Evolutionary conservation across 2,329 filamentous ascomycete genomes (phyloP).

Genomic region (Trichoderma atroviride): DNA sequence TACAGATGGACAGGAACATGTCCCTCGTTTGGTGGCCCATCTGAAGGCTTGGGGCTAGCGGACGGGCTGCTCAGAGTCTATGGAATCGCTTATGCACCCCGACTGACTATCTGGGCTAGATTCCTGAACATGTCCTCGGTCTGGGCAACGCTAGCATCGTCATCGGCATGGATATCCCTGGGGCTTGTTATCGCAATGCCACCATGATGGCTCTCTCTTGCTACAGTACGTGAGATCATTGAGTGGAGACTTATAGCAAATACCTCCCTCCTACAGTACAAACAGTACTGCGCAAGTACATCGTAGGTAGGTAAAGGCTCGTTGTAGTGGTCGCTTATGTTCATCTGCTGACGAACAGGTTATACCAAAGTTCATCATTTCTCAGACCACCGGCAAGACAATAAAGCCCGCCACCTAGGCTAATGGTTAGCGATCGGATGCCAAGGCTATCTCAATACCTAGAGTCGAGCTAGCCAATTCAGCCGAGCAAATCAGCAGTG

Average conservation of each 20-base stretch:
- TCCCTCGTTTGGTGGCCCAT: neutral
- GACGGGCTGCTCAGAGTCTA: neutral
- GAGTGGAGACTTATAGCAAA: neutral
- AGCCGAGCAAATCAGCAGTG: neutral
- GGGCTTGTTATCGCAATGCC: neutral
- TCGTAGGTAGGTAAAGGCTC: neutral
- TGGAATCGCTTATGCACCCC: constrained; percentile 25
- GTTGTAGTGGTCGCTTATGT: neutral
- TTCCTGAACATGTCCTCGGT: neutral
- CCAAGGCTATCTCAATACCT: neutral
- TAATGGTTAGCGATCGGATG: neutral
- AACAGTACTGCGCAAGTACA: neutral
- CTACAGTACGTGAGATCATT: neutral
- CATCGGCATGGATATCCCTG: neutral
- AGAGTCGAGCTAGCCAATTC: constrained; percentile 11
- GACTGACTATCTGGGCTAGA: constrained; percentile 11
- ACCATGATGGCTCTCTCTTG: neutral
- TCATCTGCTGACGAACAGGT: neutral
- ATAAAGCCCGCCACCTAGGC: neutral
- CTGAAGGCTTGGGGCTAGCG: neutral
- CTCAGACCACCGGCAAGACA: neutral
- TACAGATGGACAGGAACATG: neutral
- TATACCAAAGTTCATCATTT: neutral
- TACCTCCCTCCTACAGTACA: neutral
- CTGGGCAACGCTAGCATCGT: constrained; percentile 8